A percentile compares a stretch with the other conserved stretches of the same genome.
These are phyloP conservation scores for Sphaerulina vaccinii DNA, from an alignment of 2,329 filamentous ascomycete genomes.

Conservation along the genomic window DNA sequence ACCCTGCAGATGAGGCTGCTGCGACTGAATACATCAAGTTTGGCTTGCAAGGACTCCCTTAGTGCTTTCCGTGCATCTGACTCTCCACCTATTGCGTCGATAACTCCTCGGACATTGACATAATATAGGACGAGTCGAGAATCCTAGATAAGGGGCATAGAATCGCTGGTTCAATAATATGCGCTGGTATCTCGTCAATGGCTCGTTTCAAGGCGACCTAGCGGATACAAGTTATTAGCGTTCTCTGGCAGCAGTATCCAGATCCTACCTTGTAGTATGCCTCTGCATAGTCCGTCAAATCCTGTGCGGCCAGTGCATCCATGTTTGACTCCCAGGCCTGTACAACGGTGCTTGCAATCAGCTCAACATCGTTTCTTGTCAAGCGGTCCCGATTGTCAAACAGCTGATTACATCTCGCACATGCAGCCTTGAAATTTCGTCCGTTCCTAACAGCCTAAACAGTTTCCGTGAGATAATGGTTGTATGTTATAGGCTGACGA, in stretches of 20 bases:
- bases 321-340: conserved; percentile 5
- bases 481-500: conserved; percentile 14
- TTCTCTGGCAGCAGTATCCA: background rate
- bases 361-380: background rate
- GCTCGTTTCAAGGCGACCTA: conserved; percentile 16
- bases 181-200: conserved; percentile 13
- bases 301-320: conserved; percentile 13
- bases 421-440: background rate
- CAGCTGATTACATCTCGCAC: background rate
- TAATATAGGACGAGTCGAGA: conserved; percentile 13
- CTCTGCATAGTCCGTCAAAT: conserved; percentile 12
- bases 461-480: conserved; percentile 10
- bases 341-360: conserved; percentile 1
- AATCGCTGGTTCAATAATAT: conserved; percentile 12
- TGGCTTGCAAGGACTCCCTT: conserved; percentile 8
- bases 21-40: conserved; percentile 13
- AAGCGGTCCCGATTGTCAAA: background rate
- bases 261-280: conserved; percentile 13
- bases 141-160: conserved; percentile 1
- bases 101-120: conserved; percentile 10
- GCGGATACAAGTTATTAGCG: background rate
- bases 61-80: conserved; percentile 4
- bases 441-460: conserved; percentile 2
- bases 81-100: conserved; percentile 12
- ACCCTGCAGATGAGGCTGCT: conserved; percentile 17